These are phyloP conservation scores for Chenopodium suecicum DNA, from an alignment of 148 eudicot species.

Conservation along the genomic window DNA sequence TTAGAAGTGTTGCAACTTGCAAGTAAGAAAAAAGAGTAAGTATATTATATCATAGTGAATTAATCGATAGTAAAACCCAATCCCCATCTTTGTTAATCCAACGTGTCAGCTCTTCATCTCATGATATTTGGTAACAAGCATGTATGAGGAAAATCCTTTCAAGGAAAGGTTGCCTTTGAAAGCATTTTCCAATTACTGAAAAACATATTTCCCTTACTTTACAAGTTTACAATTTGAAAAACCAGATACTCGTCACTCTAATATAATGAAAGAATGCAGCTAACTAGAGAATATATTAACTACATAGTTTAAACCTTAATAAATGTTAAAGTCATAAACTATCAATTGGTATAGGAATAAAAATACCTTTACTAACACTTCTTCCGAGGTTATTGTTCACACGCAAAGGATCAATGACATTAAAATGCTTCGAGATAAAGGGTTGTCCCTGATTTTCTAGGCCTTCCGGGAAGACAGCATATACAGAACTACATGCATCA, in stretches of 20 bases:
- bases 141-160: too few species aligned
- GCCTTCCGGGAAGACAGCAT: slow-evolving; percentile 72
- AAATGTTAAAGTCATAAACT: neutral
- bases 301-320: neutral
- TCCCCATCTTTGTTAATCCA: neutral
- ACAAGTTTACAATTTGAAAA: neutral
- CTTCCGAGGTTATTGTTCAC: slow-evolving; percentile 90
- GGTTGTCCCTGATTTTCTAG: slow-evolving; percentile 80
- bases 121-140: neutral
- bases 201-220: neutral
- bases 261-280: neutral
- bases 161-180: too few species aligned
- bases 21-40: too few species aligned
- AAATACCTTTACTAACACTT: slow-evolving; percentile 91
- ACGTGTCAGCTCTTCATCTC: neutral
- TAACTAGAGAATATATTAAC: neutral
- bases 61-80: neutral
- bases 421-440: slow-evolving; percentile 78
- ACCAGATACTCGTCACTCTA: neutral
- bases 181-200: too few species aligned
- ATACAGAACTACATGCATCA: slow-evolving; percentile 68
- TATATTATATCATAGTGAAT: neutral
- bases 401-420: slow-evolving; percentile 90
- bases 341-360: neutral
- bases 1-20: too few species aligned